Percentiles rank a stretch among this genome's conserved stretches.
phyloP scores from a whole-genome alignment of 2,329 filamentous ascomycete species.

The Clarireedia monteithiana region DNA sequence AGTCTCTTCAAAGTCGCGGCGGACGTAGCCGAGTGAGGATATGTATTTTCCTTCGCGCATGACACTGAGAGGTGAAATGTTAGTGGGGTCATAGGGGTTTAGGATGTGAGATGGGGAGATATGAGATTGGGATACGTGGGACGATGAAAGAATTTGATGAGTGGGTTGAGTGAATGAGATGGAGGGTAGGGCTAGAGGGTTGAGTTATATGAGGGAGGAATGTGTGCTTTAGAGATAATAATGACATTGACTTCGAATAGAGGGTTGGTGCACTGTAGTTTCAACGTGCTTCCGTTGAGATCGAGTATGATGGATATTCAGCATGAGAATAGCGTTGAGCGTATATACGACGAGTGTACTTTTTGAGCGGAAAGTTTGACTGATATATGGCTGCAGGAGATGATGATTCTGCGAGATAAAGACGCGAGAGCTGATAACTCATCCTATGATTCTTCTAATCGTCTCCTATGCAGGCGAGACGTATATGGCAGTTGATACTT shows the following conservation, averaged over 20 bases:
- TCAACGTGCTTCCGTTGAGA: too few relatives aligned
- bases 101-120: background rate
- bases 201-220: too few relatives aligned
- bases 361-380: too few relatives aligned
- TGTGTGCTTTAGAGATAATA: too few relatives aligned
- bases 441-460: too few relatives aligned
- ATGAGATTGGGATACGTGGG: background rate
- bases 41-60: conserved; percentile 45
- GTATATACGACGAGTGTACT: background rate
- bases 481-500: background rate
- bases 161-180: background rate
- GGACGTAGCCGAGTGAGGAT: conserved; percentile 26
- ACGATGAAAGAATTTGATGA: background rate
- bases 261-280: too few relatives aligned
- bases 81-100: background rate
- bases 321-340: background rate
- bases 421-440: too few relatives aligned
- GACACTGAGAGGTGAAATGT: conserved; percentile 23
- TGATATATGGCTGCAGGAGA: too few relatives aligned
- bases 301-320: too few relatives aligned
- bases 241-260: too few relatives aligned
- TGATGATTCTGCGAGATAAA: too few relatives aligned
- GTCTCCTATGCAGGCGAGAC: too few relatives aligned
- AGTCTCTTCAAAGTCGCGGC: conserved; percentile 41
- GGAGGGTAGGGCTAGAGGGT: background rate